A percentile compares a stretch with the other conserved stretches of the same genome.
Conservation (phyloP, 164 flowering plant species). For the Akebia trifoliata region DNA sequence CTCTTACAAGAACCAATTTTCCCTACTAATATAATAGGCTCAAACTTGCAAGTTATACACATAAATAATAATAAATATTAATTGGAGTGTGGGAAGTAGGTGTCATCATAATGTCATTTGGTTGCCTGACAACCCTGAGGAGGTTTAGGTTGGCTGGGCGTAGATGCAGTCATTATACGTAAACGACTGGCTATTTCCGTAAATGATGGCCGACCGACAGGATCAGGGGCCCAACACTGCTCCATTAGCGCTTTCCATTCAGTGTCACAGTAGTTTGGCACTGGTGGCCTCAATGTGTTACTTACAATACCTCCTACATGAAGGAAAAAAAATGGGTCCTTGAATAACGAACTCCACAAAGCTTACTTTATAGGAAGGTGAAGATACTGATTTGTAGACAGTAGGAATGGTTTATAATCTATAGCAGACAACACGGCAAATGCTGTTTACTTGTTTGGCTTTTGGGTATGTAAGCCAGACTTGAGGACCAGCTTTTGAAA, state of each 20-base stretch:
- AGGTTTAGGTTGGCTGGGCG: conserved; percentile 24
- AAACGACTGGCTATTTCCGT: conserved; percentile 65
- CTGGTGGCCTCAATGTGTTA: conserved; percentile 66
- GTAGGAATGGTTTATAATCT: no score
- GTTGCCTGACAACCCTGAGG: conserved; percentile 4
- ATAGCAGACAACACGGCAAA: no score
- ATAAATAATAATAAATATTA: no score
- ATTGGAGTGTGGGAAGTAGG: no score
- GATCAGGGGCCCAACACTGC: conserved; percentile 84
- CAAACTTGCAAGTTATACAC: no score
- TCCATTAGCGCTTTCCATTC: conserved; percentile 80
- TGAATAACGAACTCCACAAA: no score
- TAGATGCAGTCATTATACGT: conserved; percentile 43
- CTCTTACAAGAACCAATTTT: no score
- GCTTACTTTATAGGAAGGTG: no score
- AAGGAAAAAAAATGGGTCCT: not conserved
- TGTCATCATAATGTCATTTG: no score
- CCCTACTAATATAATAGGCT: no score
- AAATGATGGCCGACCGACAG: conserved; percentile 59
- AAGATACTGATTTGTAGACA: not conserved
- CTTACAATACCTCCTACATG: conserved; percentile 71
- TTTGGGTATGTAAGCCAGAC: not conserved
- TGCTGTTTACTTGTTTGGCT: not conserved
- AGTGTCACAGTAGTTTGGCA: conserved; percentile 60
- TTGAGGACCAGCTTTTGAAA: not conserved